These are phyloP conservation scores for Simplicillium aogashimaense DNA, from an alignment of 2,329 filamentous ascomycete species.

Conservation along the genomic window DNA sequence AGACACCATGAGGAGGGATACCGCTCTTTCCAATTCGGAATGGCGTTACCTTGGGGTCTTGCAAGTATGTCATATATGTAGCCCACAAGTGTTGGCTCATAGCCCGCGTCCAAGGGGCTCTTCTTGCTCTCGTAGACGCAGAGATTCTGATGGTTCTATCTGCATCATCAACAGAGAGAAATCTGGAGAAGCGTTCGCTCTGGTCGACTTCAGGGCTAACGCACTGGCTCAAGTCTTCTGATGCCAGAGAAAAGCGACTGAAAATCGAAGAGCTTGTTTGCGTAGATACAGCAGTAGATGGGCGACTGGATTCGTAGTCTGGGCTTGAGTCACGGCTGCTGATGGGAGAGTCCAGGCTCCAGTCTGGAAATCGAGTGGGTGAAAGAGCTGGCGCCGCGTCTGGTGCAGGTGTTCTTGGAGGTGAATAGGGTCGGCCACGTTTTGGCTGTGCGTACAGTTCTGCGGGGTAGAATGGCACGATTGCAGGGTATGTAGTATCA, in stretches of 20 bases:
- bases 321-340: constrained; percentile 49
- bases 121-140: constrained; percentile 25
- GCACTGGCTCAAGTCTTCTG: constrained; percentile 43
- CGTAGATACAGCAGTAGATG: constrained; percentile 49
- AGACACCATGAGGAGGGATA: constrained; percentile 56
- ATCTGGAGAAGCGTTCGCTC: constrained; percentile 12
- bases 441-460: constrained; percentile 19
- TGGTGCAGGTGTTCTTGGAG: constrained; percentile 50
- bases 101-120: constrained; percentile 52
- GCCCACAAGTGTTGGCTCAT: constrained; percentile 59
- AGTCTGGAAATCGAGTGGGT: constrained; percentile 43
- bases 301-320: constrained; percentile 49
- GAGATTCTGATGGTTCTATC: constrained; percentile 19
- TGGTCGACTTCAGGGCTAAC: constrained; percentile 36
- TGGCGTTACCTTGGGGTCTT: constrained; percentile 58
- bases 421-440: constrained; percentile 35
- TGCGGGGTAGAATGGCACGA: constrained; percentile 22
- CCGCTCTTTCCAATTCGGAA: constrained; percentile 53
- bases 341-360: constrained; percentile 46
- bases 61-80: constrained; percentile 53
- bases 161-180: constrained; percentile 17
- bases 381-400: constrained; percentile 31
- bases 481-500: constrained; percentile 20
- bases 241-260: constrained; percentile 44
- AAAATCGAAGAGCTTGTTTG: constrained; percentile 48